A percentile compares a stretch with the other conserved stretches of the same genome.
These are phyloP conservation scores for Euphorbia schlechtendalii DNA, from an alignment of 441 rosid genomes.

Conservation along the genomic window DNA sequence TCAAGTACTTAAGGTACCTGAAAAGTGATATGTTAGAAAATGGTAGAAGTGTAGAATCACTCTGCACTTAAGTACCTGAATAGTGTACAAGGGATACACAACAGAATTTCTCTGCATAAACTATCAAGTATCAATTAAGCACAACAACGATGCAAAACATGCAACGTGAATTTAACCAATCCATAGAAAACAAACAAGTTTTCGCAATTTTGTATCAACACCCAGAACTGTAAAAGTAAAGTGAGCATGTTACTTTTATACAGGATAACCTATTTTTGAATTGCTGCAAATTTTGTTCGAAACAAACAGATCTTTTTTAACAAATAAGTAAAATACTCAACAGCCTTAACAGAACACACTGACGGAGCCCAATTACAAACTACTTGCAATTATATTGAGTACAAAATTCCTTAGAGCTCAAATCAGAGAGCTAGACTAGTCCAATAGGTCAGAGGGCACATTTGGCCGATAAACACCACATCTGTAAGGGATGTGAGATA, in stretches of 20 bases:
- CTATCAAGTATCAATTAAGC: background rate
- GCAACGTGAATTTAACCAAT: background rate
- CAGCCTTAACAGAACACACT: background rate
- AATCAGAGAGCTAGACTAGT: no score
- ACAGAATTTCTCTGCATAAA: background rate
- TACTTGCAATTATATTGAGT: no score
- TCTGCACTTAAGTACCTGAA: background rate
- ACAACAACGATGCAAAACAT: background rate
- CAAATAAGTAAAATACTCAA: background rate
- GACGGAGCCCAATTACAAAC: no score
- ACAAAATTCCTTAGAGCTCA: no score
- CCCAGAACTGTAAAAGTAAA: background rate
- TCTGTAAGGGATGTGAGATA: no score
- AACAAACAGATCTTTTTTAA: background rate
- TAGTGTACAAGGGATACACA: background rate
- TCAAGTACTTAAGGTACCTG: constrained; percentile 48
- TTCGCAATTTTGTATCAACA: background rate
- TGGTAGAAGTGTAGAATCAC: background rate
- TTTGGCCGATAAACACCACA: no score
- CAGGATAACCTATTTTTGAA: background rate
- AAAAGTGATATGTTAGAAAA: background rate
- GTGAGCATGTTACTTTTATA: no score
- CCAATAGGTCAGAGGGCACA: no score
- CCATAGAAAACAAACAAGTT: background rate
- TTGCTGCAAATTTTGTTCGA: background rate